These are phyloP conservation scores for Escallonia rubra DNA, from an alignment of 129 eudicot species.

Conservation along the genomic window DNA sequence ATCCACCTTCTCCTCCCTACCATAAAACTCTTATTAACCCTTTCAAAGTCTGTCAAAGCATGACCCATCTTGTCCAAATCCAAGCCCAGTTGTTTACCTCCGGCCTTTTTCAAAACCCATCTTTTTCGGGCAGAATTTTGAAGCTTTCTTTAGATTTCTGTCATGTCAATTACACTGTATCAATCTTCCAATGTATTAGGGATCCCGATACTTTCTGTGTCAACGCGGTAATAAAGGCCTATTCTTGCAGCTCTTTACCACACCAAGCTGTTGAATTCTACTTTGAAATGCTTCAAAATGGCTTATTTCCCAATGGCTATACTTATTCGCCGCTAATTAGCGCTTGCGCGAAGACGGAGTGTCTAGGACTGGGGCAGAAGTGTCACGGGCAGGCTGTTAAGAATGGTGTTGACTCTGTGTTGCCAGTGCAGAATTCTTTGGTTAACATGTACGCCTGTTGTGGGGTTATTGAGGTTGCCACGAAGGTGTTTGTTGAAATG, in stretches of 20 bases:
- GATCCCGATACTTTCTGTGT: conserved; percentile 57
- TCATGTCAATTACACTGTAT: conserved; percentile 35
- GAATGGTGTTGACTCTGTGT: conserved; percentile 61
- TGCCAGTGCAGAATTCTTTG: conserved; percentile 68
- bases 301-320: conserved; percentile 54
- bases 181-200: conserved; percentile 39
- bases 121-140: conserved; percentile 45
- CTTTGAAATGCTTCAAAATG: conserved; percentile 48
- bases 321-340: conserved; percentile 61
- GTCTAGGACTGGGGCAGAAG: conserved; percentile 36
- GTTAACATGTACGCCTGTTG: conserved; percentile 65
- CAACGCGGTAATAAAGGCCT: conserved; percentile 60
- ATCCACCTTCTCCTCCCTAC: neutral
- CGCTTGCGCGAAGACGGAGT: conserved; percentile 48
- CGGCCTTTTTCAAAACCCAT: conserved; percentile 48
- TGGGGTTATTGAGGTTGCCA: conserved; percentile 49
- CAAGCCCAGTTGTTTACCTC: conserved; percentile 58
- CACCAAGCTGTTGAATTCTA: conserved; percentile 41
- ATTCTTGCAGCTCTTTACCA: conserved; percentile 33
- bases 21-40: conserved; percentile 1
- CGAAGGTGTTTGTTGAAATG: conserved; percentile 66
- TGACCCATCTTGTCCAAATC: conserved; percentile 49
- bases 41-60: conserved; percentile 27
- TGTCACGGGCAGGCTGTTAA: conserved; percentile 84
- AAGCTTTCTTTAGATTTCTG: conserved; percentile 35